Conservation (phyloP, 257 asterid genomes). For the Plantago ovata region DNA sequence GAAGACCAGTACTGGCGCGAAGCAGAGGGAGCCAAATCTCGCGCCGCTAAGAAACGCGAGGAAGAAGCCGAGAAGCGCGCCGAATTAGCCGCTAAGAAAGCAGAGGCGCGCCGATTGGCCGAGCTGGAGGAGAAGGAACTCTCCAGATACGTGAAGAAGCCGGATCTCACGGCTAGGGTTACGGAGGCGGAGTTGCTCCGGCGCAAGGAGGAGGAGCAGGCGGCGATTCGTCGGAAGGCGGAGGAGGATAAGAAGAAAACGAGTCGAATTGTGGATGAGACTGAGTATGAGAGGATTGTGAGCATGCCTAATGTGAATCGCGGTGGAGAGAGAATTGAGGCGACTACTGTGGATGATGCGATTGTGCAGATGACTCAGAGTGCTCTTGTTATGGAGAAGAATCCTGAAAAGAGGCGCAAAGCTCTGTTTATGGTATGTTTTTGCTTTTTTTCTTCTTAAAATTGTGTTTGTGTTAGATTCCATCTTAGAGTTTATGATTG, state of each 20-base stretch:
- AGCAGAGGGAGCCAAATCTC: constrained; percentile 88
- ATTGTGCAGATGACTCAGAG: constrained; percentile 65
- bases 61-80: constrained; percentile 85
- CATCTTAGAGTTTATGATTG: no score
- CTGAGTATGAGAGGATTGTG: constrained; percentile 76
- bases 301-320: constrained; percentile 68
- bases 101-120: constrained; percentile 80
- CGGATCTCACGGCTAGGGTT: constrained; percentile 83
- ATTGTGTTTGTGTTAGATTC: no score
- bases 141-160: constrained; percentile 62
- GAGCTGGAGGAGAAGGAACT: constrained; percentile 83
- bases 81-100: constrained; percentile 72
- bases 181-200: constrained; percentile 76
- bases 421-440: constrained; percentile 93
- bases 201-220: constrained; percentile 81
- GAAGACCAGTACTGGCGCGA: constrained; percentile 95
- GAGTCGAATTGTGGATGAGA: constrained; percentile 72
- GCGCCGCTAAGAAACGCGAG: constrained; percentile 87
- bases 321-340: constrained; percentile 76
- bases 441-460: no score
- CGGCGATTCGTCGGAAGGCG: constrained; percentile 43
- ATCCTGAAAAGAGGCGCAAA: constrained; percentile 90
- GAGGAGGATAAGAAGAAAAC: constrained; percentile 76
- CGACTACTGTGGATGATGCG: constrained; percentile 78
- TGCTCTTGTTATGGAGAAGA: constrained; percentile 69